phyloP scores from a whole-genome alignment of 495 filamentous ascomycete species.

The Lepraria neglecta region DNA sequence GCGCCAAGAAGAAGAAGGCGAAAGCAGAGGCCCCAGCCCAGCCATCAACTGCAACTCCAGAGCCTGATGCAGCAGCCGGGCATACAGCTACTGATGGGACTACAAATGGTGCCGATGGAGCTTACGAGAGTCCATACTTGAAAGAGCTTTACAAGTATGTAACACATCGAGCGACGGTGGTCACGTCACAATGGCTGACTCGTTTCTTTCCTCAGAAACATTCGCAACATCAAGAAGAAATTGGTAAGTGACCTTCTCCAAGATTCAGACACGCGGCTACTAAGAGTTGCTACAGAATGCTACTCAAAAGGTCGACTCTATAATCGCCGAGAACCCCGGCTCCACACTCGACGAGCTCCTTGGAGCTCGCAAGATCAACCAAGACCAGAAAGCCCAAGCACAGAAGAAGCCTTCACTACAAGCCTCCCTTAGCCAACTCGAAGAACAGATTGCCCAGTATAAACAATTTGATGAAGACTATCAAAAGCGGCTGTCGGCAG shows the following conservation, averaged over 20 bases:
- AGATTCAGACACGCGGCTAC: slow-evolving; percentile 10
- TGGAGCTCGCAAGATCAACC: slow-evolving; percentile 74
- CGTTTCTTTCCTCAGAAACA: slow-evolving; percentile 50
- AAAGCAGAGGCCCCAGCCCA: slow-evolving; percentile 31
- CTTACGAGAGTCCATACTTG: slow-evolving; percentile 65
- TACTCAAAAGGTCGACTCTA: slow-evolving; percentile 67
- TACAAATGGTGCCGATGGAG: slow-evolving; percentile 47
- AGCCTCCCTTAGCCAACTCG: slow-evolving; percentile 62
- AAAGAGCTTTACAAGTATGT: slow-evolving; percentile 82
- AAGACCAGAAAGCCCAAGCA: slow-evolving; percentile 82
- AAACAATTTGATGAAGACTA: slow-evolving; percentile 77
- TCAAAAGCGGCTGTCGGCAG: slow-evolving; percentile 55
- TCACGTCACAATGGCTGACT: slow-evolving; percentile 14
- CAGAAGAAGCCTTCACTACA: slow-evolving; percentile 85
- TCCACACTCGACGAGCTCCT: slow-evolving; percentile 82
- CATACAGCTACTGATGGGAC: slow-evolving; percentile 30
- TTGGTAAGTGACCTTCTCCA: slow-evolving; percentile 51
- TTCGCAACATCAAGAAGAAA: slow-evolving; percentile 84
- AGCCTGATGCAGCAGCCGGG: slow-evolving; percentile 26
- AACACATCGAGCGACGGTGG: not conserved
- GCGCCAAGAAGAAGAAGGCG: slow-evolving; percentile 41
- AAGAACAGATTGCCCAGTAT: slow-evolving; percentile 78
- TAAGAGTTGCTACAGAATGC: slow-evolving; percentile 49
- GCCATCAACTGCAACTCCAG: slow-evolving; percentile 17
- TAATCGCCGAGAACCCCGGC: slow-evolving; percentile 68